phyloP scores from a whole-genome alignment of 257 asterid genomes.

The Solanum sejunctum region DNA sequence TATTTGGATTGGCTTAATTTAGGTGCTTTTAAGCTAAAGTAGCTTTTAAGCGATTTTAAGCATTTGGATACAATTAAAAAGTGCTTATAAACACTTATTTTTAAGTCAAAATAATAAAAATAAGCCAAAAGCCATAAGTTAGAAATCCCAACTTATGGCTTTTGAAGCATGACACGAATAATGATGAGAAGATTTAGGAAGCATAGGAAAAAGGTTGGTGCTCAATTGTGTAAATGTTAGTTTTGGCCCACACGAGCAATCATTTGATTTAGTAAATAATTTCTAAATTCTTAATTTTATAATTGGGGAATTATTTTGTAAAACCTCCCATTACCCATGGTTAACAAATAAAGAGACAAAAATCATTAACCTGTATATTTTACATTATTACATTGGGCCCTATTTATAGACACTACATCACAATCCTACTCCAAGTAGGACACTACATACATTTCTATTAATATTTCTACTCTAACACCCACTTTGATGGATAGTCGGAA shows the following conservation, averaged over 20 bases:
- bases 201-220: neutral
- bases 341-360: neutral
- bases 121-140: too few relatives aligned
- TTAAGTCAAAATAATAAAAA: too few relatives aligned
- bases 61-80: too few relatives aligned
- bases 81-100: too few relatives aligned
- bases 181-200: neutral
- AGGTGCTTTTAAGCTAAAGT: too few relatives aligned
- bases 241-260: neutral
- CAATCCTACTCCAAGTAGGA: neutral
- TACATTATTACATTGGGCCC: neutral
- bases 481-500: neutral
- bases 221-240: neutral
- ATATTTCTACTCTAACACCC: neutral
- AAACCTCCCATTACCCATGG: neutral
- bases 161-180: neutral
- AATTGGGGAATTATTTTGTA: neutral
- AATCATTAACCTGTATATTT: neutral
- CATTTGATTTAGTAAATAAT: neutral
- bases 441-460: neutral
- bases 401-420: neutral
- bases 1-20: too few relatives aligned
- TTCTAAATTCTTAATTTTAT: neutral
- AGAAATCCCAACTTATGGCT: too few relatives aligned
- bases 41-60: too few relatives aligned